A percentile compares a stretch with the other conserved stretches of the same genome.
Evolutionary conservation across 441 rosid genomes (phyloP).

Genomic region (Omphalea diandra): DNA sequence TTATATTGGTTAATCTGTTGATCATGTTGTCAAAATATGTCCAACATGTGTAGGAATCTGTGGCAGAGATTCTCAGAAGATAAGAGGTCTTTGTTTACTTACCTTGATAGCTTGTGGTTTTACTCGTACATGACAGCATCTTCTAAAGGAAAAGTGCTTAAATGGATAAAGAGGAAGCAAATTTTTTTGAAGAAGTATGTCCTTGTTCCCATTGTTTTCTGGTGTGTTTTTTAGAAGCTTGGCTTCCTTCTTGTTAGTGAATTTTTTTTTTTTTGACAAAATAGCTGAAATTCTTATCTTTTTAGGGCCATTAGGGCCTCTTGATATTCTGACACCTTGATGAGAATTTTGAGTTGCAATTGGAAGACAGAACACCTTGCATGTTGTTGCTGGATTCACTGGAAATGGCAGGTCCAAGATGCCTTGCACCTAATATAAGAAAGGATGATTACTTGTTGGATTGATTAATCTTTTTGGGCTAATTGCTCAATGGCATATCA

Average conservation of each 20-base stretch:
- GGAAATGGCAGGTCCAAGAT: constrained; percentile 48
- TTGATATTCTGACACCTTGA: constrained; percentile 85
- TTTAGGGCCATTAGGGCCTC: constrained; percentile 83
- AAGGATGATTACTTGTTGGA: constrained; percentile 35
- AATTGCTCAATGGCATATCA: background rate
- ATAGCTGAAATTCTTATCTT: constrained; percentile 7
- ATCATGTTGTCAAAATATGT: constrained; percentile 12
- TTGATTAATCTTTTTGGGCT: constrained; percentile 6
- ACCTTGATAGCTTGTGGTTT: constrained; percentile 69
- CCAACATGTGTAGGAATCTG: constrained; percentile 40
- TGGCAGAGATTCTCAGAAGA: constrained; percentile 53
- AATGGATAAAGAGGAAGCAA: constrained; percentile 56
- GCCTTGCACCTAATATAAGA: constrained; percentile 71
- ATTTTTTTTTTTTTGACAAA: constrained; percentile 9
- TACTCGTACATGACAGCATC: constrained; percentile 43
- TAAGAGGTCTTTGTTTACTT: constrained; percentile 46
- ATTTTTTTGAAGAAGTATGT: constrained; percentile 76
- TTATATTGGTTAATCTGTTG: background rate
- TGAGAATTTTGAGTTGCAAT: constrained; percentile 45
- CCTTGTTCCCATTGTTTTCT: constrained; percentile 71
- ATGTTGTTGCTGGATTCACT: constrained; percentile 85
- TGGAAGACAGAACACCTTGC: constrained; percentile 55
- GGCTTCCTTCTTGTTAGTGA: background rate
- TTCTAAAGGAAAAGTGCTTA: constrained; percentile 45
- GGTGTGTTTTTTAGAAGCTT: constrained; percentile 37